These are phyloP conservation scores for Mycena polygramma DNA, from an alignment of 768 basidiomycete genomes.

Conservation along the genomic window DNA sequence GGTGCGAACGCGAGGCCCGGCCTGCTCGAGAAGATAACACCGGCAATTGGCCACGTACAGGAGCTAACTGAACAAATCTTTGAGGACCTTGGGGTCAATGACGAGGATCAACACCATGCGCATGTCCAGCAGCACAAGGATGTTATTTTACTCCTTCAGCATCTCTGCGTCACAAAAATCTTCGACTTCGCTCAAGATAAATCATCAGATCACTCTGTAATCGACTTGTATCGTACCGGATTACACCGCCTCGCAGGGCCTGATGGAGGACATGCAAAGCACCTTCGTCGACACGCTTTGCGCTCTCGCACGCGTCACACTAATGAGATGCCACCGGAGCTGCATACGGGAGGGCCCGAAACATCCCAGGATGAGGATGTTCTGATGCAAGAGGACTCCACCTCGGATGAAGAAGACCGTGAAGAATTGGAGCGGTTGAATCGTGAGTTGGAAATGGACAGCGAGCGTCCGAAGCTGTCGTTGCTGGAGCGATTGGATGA, in stretches of 20 bases:
- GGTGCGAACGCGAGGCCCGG: conserved; percentile 41
- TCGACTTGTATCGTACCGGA: neutral
- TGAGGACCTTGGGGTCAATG: conserved; percentile 38
- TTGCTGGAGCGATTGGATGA: neutral
- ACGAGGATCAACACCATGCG: conserved; percentile 23
- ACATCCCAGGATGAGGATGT: too few species aligned
- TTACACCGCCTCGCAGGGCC: neutral
- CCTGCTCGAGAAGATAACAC: conserved; percentile 41
- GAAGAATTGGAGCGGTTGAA: neutral
- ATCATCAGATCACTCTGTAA: neutral
- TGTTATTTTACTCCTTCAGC: conserved; percentile 30
- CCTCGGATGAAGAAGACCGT: too few species aligned
- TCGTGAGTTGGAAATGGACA: neutral
- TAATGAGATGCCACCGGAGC: too few species aligned
- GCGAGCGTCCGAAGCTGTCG: neutral
- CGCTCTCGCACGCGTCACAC: too few species aligned
- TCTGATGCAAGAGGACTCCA: too few species aligned
- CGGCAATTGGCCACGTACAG: conserved; percentile 40
- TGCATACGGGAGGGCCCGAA: too few species aligned
- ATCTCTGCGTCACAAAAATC: conserved; percentile 26
- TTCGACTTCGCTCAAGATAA: conserved; percentile 22
- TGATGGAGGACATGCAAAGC: neutral
- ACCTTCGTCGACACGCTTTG: neutral
- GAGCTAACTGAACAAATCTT: conserved; percentile 36
- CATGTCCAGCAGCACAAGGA: conserved; percentile 40